Base-by-base conservation (phyloP, 1,139 yeast species). In the Kodamaea suecica region DNA sequence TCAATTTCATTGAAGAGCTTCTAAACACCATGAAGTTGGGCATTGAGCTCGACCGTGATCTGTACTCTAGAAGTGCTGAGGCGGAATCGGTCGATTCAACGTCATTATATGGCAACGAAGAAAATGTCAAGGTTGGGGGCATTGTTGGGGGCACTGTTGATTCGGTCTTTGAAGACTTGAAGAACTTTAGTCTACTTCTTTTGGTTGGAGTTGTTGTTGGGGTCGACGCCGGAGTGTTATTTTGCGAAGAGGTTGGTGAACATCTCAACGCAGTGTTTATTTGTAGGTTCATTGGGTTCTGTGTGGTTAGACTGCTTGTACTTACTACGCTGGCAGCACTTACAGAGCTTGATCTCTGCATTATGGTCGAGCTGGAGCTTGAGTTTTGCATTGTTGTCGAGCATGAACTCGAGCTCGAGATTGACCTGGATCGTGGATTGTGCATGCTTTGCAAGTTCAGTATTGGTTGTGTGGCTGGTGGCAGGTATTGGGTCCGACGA, bases 11-110 rank as follows among this genome's bases (percentile, higher is more conserved):
- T 4, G 37, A 34, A 3, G 31, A 17, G 17, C 19, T 29, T 13
- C 41, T 26, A 27, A 38, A 38, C 7, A 38, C 29, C 17, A 24
- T 37, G 36, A 31, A 37, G 24, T 24, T 36, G 17, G 42, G 39
- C 17, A 29, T 17, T 13, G 42, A 39, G 20, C 33, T 37, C 17
- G 42, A 36, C 12, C 42, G 25, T 5, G 33, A 14, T 8, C 41
- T 30, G 14, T 29, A 12, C 14, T 36, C 33, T 4, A 29, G 5
- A 8, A 5, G 13, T 23, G 26, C 13, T 7, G 6, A 23, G 7
- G 23, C 11, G 20, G 20, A n/a, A 17, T 30, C 17, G 13, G 15
- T 28, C 10, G 25, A 13, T 5, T 23, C 25, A 2, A 31, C 32
- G n/a, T 38, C 41, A 17, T 35, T 20, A 27, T 38, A 38, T 17